A percentile compares a stretch with the other conserved stretches of the same genome.
These are phyloP conservation scores for Lodderomyces orthopsilosis DNA, from an alignment of 1,139 yeast genomes.

Conservation along the genomic window DNA sequence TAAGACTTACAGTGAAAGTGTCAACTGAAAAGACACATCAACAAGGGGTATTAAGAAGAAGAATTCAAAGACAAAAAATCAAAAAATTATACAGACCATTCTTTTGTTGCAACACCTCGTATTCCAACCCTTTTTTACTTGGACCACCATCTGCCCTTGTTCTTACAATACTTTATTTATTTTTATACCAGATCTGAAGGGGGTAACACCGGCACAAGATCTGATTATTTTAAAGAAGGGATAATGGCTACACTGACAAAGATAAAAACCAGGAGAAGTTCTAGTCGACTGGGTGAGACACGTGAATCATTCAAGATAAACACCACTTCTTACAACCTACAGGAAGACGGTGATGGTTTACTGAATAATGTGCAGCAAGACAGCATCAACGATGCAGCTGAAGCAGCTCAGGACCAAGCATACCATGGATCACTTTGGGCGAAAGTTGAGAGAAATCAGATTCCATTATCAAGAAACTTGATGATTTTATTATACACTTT, in stretches of 20 bases:
- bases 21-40: no score
- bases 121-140: no score
- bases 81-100: no score
- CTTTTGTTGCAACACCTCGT: no score
- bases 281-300: background rate
- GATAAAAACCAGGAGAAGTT: conserved; percentile 1
- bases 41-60: no score
- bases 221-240: background rate
- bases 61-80: no score
- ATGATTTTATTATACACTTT: conserved; percentile 27
- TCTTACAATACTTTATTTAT: background rate
- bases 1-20: no score
- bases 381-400: background rate
- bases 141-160: no score
- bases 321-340: conserved; percentile 1
- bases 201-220: background rate
- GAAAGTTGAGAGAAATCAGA: conserved; percentile 38
- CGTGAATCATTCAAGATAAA: conserved; percentile 1
- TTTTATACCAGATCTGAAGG: background rate
- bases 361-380: background rate
- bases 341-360: background rate
- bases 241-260: conserved; percentile 10
- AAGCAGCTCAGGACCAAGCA: conserved; percentile 9
- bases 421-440: conserved; percentile 28
- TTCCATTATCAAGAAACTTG: conserved; percentile 31